These are phyloP conservation scores for Triticum dicoccoides DNA, from an alignment of 176 grass and related monocot genomes.

Conservation along the genomic window DNA sequence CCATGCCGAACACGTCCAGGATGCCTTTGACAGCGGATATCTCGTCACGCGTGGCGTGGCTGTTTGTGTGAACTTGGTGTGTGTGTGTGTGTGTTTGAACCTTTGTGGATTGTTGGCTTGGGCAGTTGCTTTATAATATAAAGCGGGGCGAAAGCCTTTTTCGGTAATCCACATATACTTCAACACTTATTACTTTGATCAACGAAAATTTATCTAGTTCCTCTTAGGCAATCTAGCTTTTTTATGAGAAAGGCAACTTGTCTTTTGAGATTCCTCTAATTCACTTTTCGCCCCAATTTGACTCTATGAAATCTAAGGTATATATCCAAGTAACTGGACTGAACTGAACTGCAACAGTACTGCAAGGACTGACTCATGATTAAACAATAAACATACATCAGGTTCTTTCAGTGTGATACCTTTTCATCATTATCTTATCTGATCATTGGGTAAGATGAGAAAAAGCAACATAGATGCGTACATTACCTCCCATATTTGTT, in stretches of 20 bases:
- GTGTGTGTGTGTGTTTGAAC: no score
- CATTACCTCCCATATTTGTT: slow-evolving; percentile 87
- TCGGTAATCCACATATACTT: no score
- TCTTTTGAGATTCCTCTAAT: not conserved
- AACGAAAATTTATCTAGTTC: not conserved
- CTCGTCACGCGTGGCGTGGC: no score
- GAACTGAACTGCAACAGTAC: not conserved
- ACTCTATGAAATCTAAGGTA: not conserved
- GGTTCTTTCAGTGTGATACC: not conserved
- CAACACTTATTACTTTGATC: not conserved
- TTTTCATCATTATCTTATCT: slow-evolving; percentile 15
- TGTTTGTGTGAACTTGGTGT: no score
- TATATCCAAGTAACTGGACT: not conserved
- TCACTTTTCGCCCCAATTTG: not conserved
- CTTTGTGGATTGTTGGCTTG: no score
- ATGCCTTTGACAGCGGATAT: no score
- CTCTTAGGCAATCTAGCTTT: not conserved
- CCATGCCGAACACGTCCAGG: no score
- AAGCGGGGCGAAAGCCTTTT: no score
- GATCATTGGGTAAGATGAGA: not conserved
- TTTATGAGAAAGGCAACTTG: not conserved
- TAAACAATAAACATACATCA: not conserved
- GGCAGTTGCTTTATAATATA: no score
- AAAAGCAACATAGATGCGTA: not conserved
- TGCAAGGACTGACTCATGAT: not conserved